Evolutionary conservation across 2,329 filamentous ascomycete genomes (phyloP).

Genomic region (Diplodia seriata): DNA sequence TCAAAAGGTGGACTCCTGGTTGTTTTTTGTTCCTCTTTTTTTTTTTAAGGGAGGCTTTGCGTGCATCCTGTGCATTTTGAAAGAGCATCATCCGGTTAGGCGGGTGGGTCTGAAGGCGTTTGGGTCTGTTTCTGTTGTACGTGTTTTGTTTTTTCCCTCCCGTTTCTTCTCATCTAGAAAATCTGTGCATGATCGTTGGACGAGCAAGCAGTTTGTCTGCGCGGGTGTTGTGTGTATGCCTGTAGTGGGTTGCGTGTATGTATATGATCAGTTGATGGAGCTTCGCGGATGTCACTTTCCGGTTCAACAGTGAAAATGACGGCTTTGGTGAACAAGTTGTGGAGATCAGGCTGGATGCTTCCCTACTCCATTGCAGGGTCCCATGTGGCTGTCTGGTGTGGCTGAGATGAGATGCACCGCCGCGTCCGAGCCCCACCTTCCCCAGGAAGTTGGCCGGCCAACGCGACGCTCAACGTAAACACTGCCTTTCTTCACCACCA

Average conservation of each 20-base stretch:
- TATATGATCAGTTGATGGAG: neutral
- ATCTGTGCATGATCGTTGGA: neutral
- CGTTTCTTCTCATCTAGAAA: neutral
- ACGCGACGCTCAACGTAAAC: conserved; percentile 3
- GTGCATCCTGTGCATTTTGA: conserved; percentile 21
- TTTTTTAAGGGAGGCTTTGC: neutral
- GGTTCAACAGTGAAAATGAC: no score
- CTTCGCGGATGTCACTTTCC: neutral
- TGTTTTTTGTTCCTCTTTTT: no score
- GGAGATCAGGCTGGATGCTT: neutral
- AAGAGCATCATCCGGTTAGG: neutral
- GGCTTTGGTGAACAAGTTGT: neutral
- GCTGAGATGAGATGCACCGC: neutral
- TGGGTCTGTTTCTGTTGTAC: neutral
- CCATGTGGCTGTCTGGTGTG: neutral
- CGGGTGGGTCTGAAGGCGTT: conserved; percentile 10
- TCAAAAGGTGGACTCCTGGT: neutral
- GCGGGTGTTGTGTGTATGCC: neutral
- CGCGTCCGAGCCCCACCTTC: neutral
- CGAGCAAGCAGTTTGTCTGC: neutral
- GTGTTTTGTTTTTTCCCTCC: neutral
- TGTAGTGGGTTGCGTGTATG: neutral
- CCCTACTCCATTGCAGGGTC: no score
- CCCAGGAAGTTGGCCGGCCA: conserved; percentile 2
- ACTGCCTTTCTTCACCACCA: neutral